Conservation (phyloP, 805 yeast species). For the Zygosaccharomyces pseudorouxii region DNA sequence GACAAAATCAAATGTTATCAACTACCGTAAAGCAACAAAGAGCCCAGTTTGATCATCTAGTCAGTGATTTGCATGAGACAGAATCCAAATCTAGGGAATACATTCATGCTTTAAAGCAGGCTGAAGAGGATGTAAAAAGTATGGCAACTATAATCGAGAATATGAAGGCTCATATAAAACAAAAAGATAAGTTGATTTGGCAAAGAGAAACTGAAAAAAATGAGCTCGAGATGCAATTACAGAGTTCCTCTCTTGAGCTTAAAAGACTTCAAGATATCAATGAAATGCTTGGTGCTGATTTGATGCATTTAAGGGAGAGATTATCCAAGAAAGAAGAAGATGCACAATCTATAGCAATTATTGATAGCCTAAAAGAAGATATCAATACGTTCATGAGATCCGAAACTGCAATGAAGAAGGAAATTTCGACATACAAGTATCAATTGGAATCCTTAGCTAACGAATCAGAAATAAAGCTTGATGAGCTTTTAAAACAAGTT, state of each 20-base stretch:
- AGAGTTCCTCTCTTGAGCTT: constrained; percentile 52
- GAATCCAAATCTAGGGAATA: constrained; percentile 63
- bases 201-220: constrained; percentile 48
- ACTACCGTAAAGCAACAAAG: constrained; percentile 59
- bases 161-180: constrained; percentile 46
- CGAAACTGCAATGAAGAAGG: constrained; percentile 64
- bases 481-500: constrained; percentile 41
- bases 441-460: constrained; percentile 53
- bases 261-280: constrained; percentile 46
- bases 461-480: constrained; percentile 36
- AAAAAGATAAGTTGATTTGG: constrained; percentile 51
- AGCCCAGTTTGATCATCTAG: constrained; percentile 68
- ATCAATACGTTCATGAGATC: constrained; percentile 51
- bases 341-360: constrained; percentile 47
- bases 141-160: constrained; percentile 52
- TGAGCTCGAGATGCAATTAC: constrained; percentile 50
- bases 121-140: constrained; percentile 50
- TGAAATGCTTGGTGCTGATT: constrained; percentile 51
- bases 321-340: constrained; percentile 39
- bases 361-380: constrained; percentile 50
- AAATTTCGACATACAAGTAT: constrained; percentile 55
- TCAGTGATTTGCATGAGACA: constrained; percentile 67
- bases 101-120: constrained; percentile 41
- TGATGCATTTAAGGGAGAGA: constrained; percentile 47
- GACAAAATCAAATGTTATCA: constrained; percentile 53